phyloP scores from a whole-genome alignment of 2,329 filamentous ascomycete genomes.

The Trichoderma aggressivum region DNA sequence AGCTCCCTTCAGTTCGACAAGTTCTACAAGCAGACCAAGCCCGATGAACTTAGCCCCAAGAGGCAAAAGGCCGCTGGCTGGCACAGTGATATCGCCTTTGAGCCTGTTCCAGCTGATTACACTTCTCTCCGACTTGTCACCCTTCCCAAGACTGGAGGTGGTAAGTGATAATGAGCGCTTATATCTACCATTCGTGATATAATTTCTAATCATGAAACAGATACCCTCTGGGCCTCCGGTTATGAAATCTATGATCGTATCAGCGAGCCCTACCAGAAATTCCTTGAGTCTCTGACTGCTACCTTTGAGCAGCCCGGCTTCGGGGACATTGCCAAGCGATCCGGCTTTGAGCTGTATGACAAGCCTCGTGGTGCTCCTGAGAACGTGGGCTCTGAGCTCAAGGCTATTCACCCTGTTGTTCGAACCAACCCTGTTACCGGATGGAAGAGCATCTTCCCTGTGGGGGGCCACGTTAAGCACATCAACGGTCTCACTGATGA shows the following conservation, averaged over 20 bases:
- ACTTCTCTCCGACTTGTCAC: conserved; percentile 52
- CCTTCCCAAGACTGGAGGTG: conserved; percentile 53
- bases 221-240: conserved; percentile 65
- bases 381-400: conserved; percentile 47
- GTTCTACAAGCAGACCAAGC: conserved; percentile 35
- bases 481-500: conserved; percentile 49
- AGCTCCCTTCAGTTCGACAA: conserved; percentile 54
- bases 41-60: conserved; percentile 28
- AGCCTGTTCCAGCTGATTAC: conserved; percentile 62
- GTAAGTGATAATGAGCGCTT: conserved; percentile 28
- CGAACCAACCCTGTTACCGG: conserved; percentile 57
- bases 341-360: conserved; percentile 45
- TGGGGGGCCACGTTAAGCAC: conserved; percentile 47
- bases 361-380: conserved; percentile 46
- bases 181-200: background rate
- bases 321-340: conserved; percentile 43
- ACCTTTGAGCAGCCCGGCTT: conserved; percentile 52
- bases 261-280: conserved; percentile 52
- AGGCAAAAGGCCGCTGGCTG: conserved; percentile 49
- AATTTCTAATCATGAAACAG: conserved; percentile 26
- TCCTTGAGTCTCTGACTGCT: conserved; percentile 57
- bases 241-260: conserved; percentile 66
- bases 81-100: conserved; percentile 65
- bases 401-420: conserved; percentile 52
- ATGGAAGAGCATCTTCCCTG: conserved; percentile 54